Evolutionary conservation across 1,139 yeast genomes (phyloP).

Genomic region (Sugiyamaella grinbergsii): DNA sequence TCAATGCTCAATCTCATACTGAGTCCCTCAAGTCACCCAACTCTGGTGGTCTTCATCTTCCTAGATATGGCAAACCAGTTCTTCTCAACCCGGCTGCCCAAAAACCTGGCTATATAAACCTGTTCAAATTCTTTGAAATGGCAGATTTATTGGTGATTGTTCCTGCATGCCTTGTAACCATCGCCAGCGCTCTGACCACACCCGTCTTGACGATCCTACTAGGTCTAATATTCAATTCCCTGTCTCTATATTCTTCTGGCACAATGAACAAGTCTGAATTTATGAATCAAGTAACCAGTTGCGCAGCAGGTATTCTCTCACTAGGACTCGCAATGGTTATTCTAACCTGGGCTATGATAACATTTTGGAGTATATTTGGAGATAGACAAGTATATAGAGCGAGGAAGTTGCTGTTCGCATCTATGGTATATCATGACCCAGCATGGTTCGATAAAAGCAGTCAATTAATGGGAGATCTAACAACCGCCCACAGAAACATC

Average conservation of each 20-base stretch:
- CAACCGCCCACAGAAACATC: slow-evolving; percentile 53
- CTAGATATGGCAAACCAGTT: slow-evolving; percentile 6
- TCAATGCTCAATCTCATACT: too few relatives aligned
- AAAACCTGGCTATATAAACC: slow-evolving; percentile 8
- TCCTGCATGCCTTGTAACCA: slow-evolving; percentile 19
- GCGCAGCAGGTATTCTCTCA: slow-evolving; percentile 57
- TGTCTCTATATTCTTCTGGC: slow-evolving; percentile 48
- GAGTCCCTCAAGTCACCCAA: too few relatives aligned
- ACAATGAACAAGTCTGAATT: slow-evolving; percentile 41
- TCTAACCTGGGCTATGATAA: slow-evolving; percentile 57
- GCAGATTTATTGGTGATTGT: slow-evolving; percentile 13
- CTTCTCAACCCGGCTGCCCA: neutral
- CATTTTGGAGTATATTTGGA: slow-evolving; percentile 70
- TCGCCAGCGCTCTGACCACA: slow-evolving; percentile 42
- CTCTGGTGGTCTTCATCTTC: slow-evolving; percentile 7
- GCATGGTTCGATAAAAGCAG: slow-evolving; percentile 54
- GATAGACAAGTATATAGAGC: slow-evolving; percentile 68
- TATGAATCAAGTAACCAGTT: slow-evolving; percentile 48
- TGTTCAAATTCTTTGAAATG: slow-evolving; percentile 13
- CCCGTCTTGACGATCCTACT: slow-evolving; percentile 67
- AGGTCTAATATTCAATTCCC: slow-evolving; percentile 61
- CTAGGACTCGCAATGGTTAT: slow-evolving; percentile 59
- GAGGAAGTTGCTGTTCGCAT: slow-evolving; percentile 48
- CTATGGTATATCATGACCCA: slow-evolving; percentile 35
- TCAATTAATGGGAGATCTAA: slow-evolving; percentile 8